These are phyloP conservation scores for Mycocentrospora acerina DNA, from an alignment of 2,329 filamentous ascomycete species.

Conservation along the genomic window DNA sequence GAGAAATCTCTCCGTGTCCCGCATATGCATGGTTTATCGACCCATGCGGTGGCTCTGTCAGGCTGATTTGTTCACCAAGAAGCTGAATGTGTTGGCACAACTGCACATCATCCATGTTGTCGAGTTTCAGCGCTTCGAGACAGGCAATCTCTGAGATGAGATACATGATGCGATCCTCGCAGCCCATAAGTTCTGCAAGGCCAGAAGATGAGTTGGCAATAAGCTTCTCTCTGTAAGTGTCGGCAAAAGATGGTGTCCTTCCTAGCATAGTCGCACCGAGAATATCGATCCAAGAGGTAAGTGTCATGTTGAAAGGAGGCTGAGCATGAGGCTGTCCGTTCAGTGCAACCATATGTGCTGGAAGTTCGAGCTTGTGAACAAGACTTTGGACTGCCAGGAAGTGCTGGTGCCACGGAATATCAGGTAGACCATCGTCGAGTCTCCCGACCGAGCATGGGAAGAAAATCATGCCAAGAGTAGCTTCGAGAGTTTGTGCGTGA, in stretches of 20 bases:
- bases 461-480: constrained; percentile 91
- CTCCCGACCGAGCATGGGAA: constrained; percentile 91
- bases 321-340: constrained; percentile 61
- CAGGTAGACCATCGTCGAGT: constrained; percentile 78
- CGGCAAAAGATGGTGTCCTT: constrained; percentile 80
- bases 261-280: constrained; percentile 91
- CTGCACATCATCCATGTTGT: constrained; percentile 75
- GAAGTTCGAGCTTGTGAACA: constrained; percentile 81
- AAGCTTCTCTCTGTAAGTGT: constrained; percentile 95
- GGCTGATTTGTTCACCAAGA: constrained; percentile 82
- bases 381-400: constrained; percentile 88
- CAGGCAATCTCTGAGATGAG: constrained; percentile 97
- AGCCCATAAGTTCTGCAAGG: constrained; percentile 92
- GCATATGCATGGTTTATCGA: constrained; percentile 55
- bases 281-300: constrained; percentile 95
- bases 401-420: constrained; percentile 96
- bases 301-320: constrained; percentile 91
- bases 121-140: constrained; percentile 82
- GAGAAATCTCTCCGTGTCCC: constrained; percentile 70
- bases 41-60: constrained; percentile 65
- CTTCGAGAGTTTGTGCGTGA: constrained; percentile 86
- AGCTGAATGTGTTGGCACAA: constrained; percentile 87
- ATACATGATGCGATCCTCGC: constrained; percentile 96
- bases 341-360: constrained; percentile 62
- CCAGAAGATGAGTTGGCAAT: constrained; percentile 67